phyloP scores from a whole-genome alignment of 2,329 filamentous ascomycete genomes.

The Cercospora zeina region DNA sequence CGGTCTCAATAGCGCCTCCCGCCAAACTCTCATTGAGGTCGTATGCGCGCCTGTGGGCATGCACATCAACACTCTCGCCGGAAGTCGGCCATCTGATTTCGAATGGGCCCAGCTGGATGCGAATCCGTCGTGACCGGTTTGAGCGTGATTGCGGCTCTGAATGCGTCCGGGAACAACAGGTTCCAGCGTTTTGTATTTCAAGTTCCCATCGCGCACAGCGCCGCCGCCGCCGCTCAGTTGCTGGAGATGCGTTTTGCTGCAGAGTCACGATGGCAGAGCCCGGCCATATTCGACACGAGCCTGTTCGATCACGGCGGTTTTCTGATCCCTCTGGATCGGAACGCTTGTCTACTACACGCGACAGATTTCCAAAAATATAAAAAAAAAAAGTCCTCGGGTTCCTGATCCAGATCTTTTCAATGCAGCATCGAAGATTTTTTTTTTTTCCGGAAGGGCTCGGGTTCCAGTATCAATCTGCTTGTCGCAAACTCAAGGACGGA shows the following conservation, averaged over 20 bases:
- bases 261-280: neutral
- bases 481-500: neutral
- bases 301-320: neutral
- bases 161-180: constrained; percentile 11
- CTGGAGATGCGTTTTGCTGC: constrained; percentile 8
- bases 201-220: neutral
- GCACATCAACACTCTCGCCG: neutral
- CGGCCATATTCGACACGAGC: neutral
- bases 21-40: accelerated
- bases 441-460: neutral
- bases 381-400: neutral
- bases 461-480: neutral
- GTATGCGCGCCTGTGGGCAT: neutral
- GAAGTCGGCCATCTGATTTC: neutral
- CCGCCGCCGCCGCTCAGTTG: neutral
- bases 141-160: constrained; percentile 16
- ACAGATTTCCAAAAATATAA: no score
- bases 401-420: constrained; percentile 2
- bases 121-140: constrained; percentile 14
- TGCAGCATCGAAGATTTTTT: neutral
- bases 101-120: neutral
- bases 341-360: constrained; percentile 5
- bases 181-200: constrained; percentile 13
- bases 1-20: neutral
- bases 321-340: constrained; percentile 9